phyloP scores from a whole-genome alignment of 164 flowering plant genomes.

The Vitis riparia region DNA sequence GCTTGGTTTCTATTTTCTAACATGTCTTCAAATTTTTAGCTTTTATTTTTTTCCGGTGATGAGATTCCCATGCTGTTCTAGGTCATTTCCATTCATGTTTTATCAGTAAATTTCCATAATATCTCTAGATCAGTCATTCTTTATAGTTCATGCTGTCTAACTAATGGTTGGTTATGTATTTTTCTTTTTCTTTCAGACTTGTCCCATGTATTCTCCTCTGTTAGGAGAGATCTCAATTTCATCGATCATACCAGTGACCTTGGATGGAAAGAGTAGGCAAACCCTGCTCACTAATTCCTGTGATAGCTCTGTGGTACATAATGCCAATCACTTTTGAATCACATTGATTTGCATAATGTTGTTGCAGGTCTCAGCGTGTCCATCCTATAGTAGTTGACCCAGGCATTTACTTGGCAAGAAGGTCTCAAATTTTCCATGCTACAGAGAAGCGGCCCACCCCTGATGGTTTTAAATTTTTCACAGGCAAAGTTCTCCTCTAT shows the following conservation, averaged over 20 bases:
- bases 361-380: slow-evolving; percentile 58
- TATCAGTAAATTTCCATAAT: too few relatives aligned
- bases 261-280: slow-evolving; percentile 97
- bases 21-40: too few relatives aligned
- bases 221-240: slow-evolving; percentile 82
- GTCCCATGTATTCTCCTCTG: slow-evolving; percentile 80
- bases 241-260: slow-evolving; percentile 95
- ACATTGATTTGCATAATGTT: neutral
- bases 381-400: slow-evolving; percentile 85
- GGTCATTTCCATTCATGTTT: neutral
- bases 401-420: slow-evolving; percentile 71
- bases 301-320: neutral
- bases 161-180: slow-evolving; percentile 10
- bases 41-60: too few relatives aligned
- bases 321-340: neutral
- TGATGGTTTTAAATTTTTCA: slow-evolving; percentile 82
- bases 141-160: too few relatives aligned
- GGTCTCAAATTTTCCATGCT: slow-evolving; percentile 77
- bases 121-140: too few relatives aligned
- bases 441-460: slow-evolving; percentile 84
- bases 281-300: slow-evolving; percentile 16
- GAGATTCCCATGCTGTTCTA: too few relatives aligned
- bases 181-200: slow-evolving; percentile 60
- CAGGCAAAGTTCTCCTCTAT: slow-evolving; percentile 51
- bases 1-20: neutral